phyloP scores from a whole-genome alignment of 805 yeast species.

The Metschnikowia similis region DNA sequence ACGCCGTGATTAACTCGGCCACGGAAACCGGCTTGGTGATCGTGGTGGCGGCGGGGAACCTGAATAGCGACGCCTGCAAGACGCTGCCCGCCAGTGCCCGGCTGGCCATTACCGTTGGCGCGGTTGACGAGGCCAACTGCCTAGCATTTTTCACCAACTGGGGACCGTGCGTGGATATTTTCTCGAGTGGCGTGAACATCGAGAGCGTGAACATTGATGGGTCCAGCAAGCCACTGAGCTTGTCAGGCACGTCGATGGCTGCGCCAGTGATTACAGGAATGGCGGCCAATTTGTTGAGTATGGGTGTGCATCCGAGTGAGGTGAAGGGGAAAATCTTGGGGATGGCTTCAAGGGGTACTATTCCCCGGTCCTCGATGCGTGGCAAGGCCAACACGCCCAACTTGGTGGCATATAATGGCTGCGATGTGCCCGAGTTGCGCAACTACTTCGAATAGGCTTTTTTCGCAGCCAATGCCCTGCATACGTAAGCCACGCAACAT shows the following conservation, averaged over 20 bases:
- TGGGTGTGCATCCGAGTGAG: conserved; percentile 11
- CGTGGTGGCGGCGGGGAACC: conserved; percentile 86
- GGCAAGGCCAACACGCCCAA: conserved; percentile 14
- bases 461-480: conserved; percentile 4
- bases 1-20: conserved; percentile 75
- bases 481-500: background rate
- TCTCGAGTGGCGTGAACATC: conserved; percentile 76
- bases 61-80: conserved; percentile 69
- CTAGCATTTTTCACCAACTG: conserved; percentile 83
- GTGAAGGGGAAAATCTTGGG: conserved; percentile 11
- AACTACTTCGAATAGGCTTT: background rate
- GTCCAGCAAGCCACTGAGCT: conserved; percentile 10
- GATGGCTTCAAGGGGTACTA: conserved; percentile 9
- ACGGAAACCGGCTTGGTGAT: conserved; percentile 64
- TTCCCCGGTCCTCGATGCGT: conserved; percentile 5
- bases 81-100: conserved; percentile 84
- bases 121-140: conserved; percentile 65
- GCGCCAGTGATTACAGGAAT: conserved; percentile 17
- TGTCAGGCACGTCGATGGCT: conserved; percentile 17
- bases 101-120: conserved; percentile 78
- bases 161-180: conserved; percentile 87
- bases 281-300: conserved; percentile 15
- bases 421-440: conserved; percentile 9
- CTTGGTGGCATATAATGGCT: conserved; percentile 17
- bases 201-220: conserved; percentile 46